A percentile compares a stretch with the other conserved stretches of the same genome.
Evolutionary conservation across 768 basidiomycete species (phyloP).

Genomic region (Rhodosporidiobolus odoratus): DNA sequence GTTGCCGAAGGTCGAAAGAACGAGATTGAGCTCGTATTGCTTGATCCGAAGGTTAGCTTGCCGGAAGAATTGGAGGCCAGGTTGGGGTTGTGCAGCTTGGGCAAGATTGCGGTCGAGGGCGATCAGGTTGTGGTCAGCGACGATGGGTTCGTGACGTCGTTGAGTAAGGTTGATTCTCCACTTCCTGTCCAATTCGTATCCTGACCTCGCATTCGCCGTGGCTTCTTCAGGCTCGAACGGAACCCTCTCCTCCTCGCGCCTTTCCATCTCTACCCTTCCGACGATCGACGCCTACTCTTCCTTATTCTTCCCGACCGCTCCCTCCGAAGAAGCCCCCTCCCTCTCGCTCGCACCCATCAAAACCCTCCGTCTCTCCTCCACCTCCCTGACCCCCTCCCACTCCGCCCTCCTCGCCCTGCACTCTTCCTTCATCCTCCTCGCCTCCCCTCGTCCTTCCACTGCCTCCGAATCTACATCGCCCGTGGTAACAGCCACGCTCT

Average conservation of each 20-base stretch:
- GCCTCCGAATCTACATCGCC: neutral
- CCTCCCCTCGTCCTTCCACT: neutral
- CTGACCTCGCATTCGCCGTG: neutral
- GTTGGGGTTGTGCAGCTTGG: constrained; percentile 21
- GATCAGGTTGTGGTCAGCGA: constrained; percentile 35
- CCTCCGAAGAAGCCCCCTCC: neutral
- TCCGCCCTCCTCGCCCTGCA: constrained; percentile 32
- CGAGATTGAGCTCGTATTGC: constrained; percentile 31
- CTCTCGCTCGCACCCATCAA: constrained; percentile 21
- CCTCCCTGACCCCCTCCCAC: neutral
- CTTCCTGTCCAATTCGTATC: neutral
- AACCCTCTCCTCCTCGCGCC: constrained; percentile 25
- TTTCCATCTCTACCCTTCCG: neutral
- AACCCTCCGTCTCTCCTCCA: constrained; percentile 20
- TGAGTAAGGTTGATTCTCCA: constrained; percentile 8
- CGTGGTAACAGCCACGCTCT: constrained; percentile 21
- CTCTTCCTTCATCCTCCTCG: constrained; percentile 35
- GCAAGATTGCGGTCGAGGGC: constrained; percentile 18
- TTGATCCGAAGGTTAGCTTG: constrained; percentile 18
- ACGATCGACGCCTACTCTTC: neutral
- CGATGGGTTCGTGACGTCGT: constrained; percentile 28
- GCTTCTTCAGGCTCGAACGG: constrained; percentile 14
- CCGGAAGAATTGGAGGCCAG: constrained; percentile 18
- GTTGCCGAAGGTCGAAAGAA: neutral
- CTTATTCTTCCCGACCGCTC: constrained; percentile 12